Percentiles rank a stretch among this genome's conserved stretches.
Evolutionary conservation across 768 basidiomycete genomes (phyloP).

Genomic region (Gyrodon lividus): DNA sequence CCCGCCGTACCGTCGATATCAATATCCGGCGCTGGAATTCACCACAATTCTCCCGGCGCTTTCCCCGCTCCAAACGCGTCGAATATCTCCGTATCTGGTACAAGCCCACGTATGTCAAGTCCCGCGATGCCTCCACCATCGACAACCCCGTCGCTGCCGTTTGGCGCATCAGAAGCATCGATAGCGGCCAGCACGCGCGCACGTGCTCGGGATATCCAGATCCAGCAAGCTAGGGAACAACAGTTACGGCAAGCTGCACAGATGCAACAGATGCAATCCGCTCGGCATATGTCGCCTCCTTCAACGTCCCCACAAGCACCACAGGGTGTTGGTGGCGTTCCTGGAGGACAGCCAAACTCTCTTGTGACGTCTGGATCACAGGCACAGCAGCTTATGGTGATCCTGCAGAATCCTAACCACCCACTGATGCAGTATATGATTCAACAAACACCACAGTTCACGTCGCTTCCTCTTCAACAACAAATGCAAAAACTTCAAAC

Average conservation of each 20-base stretch:
- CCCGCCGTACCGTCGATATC: constrained; percentile 25
- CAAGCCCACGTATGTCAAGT: constrained; percentile 33
- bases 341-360: constrained; percentile 17
- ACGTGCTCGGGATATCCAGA: constrained; percentile 36
- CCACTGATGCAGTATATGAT: constrained; percentile 58
- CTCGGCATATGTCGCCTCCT: constrained; percentile 46
- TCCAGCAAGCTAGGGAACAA: constrained; percentile 35
- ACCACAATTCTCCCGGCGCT: constrained; percentile 21
- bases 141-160: constrained; percentile 29
- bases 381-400: constrained; percentile 43
- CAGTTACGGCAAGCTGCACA: constrained; percentile 35
- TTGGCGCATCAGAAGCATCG: constrained; percentile 34
- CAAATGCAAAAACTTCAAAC: constrained; percentile 61
- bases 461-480: constrained; percentile 45
- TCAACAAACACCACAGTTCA: constrained; percentile 52
- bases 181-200: constrained; percentile 31
- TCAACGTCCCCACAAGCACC: constrained; percentile 23
- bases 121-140: constrained; percentile 32
- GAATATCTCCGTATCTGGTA: constrained; percentile 10
- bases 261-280: constrained; percentile 33
- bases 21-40: constrained; percentile 13
- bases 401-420: constrained; percentile 56
- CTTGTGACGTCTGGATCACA: constrained; percentile 27
- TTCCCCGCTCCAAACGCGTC: constrained; percentile 21
- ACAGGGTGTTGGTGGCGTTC: constrained; percentile 13